Conservation (phyloP, 1,139 yeast species). For the Suhomyces anneliseae region DNA sequence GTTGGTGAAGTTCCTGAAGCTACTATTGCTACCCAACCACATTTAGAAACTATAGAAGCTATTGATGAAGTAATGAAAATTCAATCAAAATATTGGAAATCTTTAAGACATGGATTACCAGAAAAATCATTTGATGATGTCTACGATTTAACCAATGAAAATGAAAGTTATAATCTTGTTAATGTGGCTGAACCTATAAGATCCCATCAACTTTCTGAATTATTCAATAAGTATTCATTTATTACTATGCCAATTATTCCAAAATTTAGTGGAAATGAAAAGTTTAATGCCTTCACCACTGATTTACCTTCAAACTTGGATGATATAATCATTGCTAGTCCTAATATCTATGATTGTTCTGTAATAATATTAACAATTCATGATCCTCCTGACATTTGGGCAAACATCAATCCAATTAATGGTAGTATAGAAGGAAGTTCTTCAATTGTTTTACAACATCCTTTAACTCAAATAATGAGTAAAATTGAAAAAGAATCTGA, state of each 20-base stretch:
- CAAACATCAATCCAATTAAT: conserved; percentile 73
- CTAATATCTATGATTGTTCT: conserved; percentile 63
- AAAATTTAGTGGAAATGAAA: conserved; percentile 18
- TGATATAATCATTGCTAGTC: conserved; percentile 76
- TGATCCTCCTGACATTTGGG: conserved; percentile 95
- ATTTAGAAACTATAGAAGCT: conserved; percentile 79
- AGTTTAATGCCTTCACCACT: conserved; percentile 32
- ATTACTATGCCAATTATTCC: conserved; percentile 68
- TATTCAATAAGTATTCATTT: conserved; percentile 58
- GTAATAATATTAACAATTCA: conserved; percentile 73
- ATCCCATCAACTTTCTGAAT: conserved; percentile 59
- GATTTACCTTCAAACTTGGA: conserved; percentile 53
- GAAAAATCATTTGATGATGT: conserved; percentile 40
- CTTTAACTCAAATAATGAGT: conserved; percentile 39
- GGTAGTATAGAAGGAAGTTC: conserved; percentile 76
- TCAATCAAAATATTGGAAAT: conserved; percentile 88
- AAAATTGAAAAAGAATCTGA: conserved; percentile 31
- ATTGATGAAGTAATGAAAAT: conserved; percentile 77
- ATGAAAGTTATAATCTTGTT: conserved; percentile 37
- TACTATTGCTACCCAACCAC: conserved; percentile 60
- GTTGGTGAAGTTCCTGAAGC: conserved; percentile 95
- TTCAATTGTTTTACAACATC: conserved; percentile 59
- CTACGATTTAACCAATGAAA: conserved; percentile 31
- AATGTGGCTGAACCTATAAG: conserved; percentile 73
- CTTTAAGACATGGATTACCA: conserved; percentile 69